phyloP scores from a whole-genome alignment of 371 early-diverging fungal species.

The Saksenaea vasiformis region DNA sequence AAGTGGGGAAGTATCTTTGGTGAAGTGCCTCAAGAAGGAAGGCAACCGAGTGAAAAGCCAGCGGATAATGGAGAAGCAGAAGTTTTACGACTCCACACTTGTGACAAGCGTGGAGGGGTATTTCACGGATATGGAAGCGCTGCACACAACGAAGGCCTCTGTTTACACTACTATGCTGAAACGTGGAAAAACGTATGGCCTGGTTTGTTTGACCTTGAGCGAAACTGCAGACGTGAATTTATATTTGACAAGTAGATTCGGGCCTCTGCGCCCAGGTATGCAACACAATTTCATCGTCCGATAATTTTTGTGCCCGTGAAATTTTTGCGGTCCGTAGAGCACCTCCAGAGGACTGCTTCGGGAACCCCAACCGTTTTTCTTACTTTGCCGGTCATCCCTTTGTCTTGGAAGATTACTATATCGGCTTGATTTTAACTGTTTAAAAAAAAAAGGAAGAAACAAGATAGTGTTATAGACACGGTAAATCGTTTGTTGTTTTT shows the following conservation, averaged over 20 bases:
- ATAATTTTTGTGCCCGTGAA: too few species aligned
- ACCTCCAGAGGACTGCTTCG: background rate
- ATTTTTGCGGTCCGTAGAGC: too few species aligned
- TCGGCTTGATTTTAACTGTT: background rate
- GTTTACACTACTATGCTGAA: background rate
- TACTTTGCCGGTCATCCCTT: background rate
- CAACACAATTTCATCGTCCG: background rate
- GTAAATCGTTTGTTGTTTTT: conserved; percentile 8
- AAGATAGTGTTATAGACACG: conserved; percentile 1
- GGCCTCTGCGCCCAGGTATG: too few species aligned
- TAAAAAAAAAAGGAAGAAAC: background rate
- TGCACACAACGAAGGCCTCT: background rate
- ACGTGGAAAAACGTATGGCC: background rate
- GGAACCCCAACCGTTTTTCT: background rate
- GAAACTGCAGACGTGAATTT: too few species aligned
- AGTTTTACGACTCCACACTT: background rate
- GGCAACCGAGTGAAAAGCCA: too few species aligned
- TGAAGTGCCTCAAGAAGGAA: background rate
- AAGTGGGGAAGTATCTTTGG: background rate
- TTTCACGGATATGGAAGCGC: background rate
- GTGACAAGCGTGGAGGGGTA: background rate
- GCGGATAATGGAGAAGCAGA: background rate
- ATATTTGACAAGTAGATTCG: too few species aligned
- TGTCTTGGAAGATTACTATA: background rate
- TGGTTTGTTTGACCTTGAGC: background rate